phyloP scores from a whole-genome alignment of 352 stramenopile genomes.

The Globisporangium abappressorium region DNA sequence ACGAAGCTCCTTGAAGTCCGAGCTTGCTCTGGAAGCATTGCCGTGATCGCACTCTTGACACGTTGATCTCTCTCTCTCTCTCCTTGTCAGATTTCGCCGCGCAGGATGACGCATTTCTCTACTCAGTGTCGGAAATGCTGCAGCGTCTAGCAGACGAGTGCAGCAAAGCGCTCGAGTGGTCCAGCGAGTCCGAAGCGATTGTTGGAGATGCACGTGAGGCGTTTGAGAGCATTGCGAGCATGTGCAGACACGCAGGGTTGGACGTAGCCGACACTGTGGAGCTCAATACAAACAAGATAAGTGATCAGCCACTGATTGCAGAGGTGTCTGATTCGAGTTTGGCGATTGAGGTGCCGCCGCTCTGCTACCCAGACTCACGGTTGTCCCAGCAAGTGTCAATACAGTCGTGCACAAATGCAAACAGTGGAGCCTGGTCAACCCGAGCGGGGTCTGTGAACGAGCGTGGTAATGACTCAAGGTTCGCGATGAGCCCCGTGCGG shows the following conservation, averaged over 20 bases:
- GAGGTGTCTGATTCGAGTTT: background rate
- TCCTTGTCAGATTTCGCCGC: constrained; percentile 23
- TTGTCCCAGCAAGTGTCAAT: background rate
- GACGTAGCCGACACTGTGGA: background rate
- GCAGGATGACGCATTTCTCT: constrained; percentile 33
- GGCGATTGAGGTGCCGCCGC: background rate
- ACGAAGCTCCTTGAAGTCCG: background rate
- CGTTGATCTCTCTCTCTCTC: background rate
- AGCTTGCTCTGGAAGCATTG: background rate
- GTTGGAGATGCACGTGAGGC: constrained; percentile 13
- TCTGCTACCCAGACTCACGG: background rate
- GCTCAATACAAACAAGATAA: background rate
- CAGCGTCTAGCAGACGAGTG: constrained; percentile 6
- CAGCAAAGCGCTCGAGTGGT: constrained; percentile 19
- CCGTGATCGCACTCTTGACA: background rate
- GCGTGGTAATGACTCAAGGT: background rate
- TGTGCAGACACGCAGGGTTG: constrained; percentile 10
- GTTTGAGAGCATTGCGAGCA: constrained; percentile 21
- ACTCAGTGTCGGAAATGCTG: constrained; percentile 15
- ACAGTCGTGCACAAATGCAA: background rate
- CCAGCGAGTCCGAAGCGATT: constrained; percentile 12
- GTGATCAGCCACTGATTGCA: background rate
- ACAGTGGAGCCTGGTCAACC: background rate
- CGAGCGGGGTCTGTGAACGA: background rate
- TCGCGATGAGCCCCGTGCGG: background rate